Percentiles rank a stretch among this genome's conserved stretches.
Evolutionary conservation across 2,329 filamentous ascomycete genomes (phyloP).

Genomic region (Sporothrix curviconia): DNA sequence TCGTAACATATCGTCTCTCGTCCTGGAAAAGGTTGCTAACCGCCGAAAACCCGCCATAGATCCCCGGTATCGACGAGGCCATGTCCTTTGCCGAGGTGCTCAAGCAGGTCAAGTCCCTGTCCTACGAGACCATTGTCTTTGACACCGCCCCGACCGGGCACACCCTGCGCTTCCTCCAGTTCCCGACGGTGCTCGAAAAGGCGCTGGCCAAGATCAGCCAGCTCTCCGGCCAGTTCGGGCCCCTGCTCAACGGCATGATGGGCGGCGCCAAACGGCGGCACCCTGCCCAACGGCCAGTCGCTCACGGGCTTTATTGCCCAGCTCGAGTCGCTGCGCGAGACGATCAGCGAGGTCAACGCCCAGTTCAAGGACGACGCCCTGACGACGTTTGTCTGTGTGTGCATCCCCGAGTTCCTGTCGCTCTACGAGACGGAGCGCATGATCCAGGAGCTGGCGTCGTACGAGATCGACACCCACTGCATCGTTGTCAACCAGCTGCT

Average conservation of each 20-base stretch:
- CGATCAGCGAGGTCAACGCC: constrained; percentile 90
- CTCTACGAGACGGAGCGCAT: constrained; percentile 99
- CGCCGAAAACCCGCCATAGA: no score
- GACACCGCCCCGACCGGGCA: constrained; percentile 97
- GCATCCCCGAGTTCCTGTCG: constrained; percentile 93
- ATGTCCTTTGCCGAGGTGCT: constrained; percentile 99
- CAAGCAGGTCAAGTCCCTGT: constrained; percentile 98
- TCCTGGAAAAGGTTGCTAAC: no score
- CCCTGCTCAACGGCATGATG: constrained; percentile 88
- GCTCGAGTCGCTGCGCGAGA: constrained; percentile 87
- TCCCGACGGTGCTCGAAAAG: constrained; percentile 96
- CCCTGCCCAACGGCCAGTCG: constrained; percentile 84
- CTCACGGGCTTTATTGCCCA: constrained; percentile 89
- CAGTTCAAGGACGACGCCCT: constrained; percentile 97
- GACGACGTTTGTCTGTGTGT: constrained; percentile 96
- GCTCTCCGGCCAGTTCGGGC: constrained; percentile 88
- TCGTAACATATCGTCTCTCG: no score
- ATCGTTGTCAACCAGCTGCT: constrained; percentile 98
- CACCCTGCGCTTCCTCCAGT: constrained; percentile 96
- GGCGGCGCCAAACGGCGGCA: constrained; percentile 51
- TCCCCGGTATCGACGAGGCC: constrained; percentile 96
- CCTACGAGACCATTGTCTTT: constrained; percentile 98
- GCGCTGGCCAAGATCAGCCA: constrained; percentile 95
- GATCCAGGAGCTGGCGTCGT: constrained; percentile 94
- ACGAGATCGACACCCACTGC: constrained; percentile 90